Evolutionary conservation across 2,329 filamentous ascomycete species (phyloP).

Genomic region (Parascedosporium putredinis): DNA sequence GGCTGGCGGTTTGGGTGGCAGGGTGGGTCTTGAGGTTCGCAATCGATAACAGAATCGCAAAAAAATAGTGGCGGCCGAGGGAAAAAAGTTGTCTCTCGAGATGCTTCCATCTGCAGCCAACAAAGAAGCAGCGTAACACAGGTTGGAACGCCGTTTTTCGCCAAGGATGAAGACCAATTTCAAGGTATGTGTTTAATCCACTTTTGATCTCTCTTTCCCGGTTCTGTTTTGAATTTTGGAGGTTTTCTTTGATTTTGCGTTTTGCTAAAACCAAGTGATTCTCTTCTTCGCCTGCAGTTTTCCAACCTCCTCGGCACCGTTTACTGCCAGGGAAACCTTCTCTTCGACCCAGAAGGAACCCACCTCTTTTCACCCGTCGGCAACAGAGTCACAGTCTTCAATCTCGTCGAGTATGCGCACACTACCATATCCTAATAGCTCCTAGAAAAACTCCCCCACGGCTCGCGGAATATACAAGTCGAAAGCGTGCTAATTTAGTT

Average conservation of each 20-base stretch:
- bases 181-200: conserved; percentile 49
- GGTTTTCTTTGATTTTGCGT: too few species aligned
- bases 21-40: background rate
- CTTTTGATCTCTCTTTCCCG: too few species aligned
- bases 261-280: too few species aligned
- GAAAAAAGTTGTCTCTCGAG: conserved; percentile 8
- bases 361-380: conserved; percentile 93
- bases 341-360: conserved; percentile 93
- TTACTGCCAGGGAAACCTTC: conserved; percentile 93
- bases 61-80: conserved; percentile 2
- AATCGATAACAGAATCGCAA: conserved; percentile 24
- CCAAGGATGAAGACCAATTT: conserved; percentile 99
- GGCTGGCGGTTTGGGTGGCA: conserved; percentile 13
- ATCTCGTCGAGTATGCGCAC: conserved; percentile 72
- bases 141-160: conserved; percentile 14
- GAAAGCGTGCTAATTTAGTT: background rate
- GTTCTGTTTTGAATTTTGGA: too few species aligned
- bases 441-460: too few species aligned
- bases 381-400: conserved; percentile 91
- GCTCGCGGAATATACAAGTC: too few species aligned
- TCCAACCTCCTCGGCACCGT: conserved; percentile 97
- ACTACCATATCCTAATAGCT: too few species aligned
- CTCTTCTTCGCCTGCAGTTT: too few species aligned
- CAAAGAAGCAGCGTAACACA: background rate
- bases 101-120: background rate